phyloP scores from a whole-genome alignment of 371 early-diverging fungal genomes.

The Rhizopus arrhizus region DNA sequence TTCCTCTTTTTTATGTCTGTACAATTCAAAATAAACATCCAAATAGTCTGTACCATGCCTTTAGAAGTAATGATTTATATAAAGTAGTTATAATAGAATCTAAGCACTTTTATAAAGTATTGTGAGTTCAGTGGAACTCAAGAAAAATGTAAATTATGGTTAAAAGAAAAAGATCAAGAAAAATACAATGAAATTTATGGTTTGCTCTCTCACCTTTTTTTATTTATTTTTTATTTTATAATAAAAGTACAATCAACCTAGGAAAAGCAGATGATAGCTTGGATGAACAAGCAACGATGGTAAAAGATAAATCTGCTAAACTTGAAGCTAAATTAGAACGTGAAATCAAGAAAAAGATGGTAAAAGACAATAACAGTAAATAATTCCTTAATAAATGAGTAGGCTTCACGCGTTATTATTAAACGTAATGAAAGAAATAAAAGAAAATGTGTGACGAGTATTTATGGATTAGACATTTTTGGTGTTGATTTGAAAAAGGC shows the following conservation, averaged over 20 bases:
- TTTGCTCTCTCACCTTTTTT: constrained; percentile 11
- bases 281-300: constrained; percentile 45
- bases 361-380: constrained; percentile 21
- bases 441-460: constrained; percentile 82
- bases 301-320: constrained; percentile 57
- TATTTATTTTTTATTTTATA: constrained; percentile 5
- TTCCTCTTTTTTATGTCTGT: neutral
- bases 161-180: constrained; percentile 63
- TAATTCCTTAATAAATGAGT: neutral
- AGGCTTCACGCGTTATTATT: constrained; percentile 67
- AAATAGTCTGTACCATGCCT: constrained; percentile 61
- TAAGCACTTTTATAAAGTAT: constrained; percentile 58
- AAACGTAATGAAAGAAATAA: constrained; percentile 88
- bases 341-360: constrained; percentile 76
- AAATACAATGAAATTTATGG: constrained; percentile 58
- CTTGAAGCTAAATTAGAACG: constrained; percentile 76
- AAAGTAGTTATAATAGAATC: neutral
- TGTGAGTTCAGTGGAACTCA: constrained; percentile 87
- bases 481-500: constrained; percentile 93
- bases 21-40: neutral
- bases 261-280: constrained; percentile 34
- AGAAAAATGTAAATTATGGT: constrained; percentile 82
- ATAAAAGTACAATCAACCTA: constrained; percentile 3
- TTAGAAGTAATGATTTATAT: constrained; percentile 46
- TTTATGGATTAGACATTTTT: constrained; percentile 81